phyloP scores from a whole-genome alignment of 495 filamentous ascomycete species.

The Aspergillus funiculosus region DNA sequence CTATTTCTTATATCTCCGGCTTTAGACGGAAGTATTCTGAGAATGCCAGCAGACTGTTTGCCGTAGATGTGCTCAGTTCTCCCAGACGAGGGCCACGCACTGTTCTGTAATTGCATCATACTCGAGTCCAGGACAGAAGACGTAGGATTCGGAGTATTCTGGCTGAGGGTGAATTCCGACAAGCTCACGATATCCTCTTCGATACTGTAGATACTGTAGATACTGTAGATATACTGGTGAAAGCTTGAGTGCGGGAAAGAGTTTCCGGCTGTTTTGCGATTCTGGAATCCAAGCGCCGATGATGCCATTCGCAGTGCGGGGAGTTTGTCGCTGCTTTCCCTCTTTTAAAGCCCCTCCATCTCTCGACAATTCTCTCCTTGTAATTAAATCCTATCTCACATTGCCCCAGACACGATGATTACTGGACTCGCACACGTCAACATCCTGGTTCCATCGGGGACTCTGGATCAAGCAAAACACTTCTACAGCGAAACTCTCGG shows the following conservation, averaged over 20 bases:
- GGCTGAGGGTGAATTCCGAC: no score
- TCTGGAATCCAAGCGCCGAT: neutral
- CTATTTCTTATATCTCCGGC: neutral
- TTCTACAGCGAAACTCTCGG: slow-evolving; percentile 55
- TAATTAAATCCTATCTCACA: neutral
- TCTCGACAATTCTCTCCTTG: neutral
- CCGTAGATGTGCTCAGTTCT: no score
- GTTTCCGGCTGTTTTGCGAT: slow-evolving; percentile 5
- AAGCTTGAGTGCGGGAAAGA: slow-evolving; percentile 3
- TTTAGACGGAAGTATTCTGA: no score
- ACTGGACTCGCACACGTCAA: slow-evolving; percentile 56
- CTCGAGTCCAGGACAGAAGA: neutral
- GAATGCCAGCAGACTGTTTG: no score
- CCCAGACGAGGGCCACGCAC: no score
- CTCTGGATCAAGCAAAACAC: slow-evolving; percentile 44
- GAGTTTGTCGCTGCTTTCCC: neutral
- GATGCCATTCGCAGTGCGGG: slow-evolving; percentile 6
- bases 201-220: no score
- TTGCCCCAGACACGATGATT: slow-evolving; percentile 47
- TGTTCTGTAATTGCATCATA: neutral
- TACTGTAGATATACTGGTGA: neutral
- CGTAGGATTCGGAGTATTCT: no score
- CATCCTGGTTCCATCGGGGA: slow-evolving; percentile 50
- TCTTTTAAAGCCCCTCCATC: neutral
- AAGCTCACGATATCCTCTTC: no score